A percentile compares a stretch with the other conserved stretches of the same genome.
Evolutionary conservation across 2,329 filamentous ascomycete genomes (phyloP).

Genomic region (Penicillium sp.): DNA sequence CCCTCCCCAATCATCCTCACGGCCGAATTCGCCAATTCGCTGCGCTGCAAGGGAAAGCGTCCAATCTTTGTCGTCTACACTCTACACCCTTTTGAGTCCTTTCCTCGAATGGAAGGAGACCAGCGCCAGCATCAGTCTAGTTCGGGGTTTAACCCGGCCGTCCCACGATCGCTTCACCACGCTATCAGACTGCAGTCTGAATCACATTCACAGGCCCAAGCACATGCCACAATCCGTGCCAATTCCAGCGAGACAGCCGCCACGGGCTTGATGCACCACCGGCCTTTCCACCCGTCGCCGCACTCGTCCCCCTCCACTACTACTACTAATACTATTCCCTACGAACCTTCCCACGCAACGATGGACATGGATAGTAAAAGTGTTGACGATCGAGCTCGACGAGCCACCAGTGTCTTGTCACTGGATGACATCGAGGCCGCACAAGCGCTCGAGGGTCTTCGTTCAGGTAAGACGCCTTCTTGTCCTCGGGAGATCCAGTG

Average conservation of each 20-base stretch:
- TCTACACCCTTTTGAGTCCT: neutral
- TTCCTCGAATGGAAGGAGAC: neutral
- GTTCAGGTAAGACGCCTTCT: constrained; percentile 54
- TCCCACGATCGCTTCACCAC: neutral
- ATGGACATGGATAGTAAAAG: constrained; percentile 38
- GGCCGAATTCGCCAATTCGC: neutral
- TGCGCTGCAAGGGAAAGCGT: neutral
- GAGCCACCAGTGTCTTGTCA: constrained; percentile 44
- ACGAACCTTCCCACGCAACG: constrained; percentile 27
- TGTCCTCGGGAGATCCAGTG: neutral
- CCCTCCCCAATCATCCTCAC: neutral
- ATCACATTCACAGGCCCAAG: constrained; percentile 14
- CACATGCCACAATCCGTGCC: constrained; percentile 10
- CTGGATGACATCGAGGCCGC: constrained; percentile 58
- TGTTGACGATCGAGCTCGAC: constrained; percentile 38
- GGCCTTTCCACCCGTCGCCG: neutral
- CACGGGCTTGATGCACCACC: neutral
- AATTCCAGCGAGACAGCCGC: constrained; percentile 6
- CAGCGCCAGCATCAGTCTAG: neutral
- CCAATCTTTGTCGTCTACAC: neutral
- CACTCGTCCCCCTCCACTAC: neutral
- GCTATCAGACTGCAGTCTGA: neutral
- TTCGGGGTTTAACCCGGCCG: constrained; percentile 5
- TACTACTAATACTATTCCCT: constrained; percentile 4
- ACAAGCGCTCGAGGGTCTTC: constrained; percentile 69